Evolutionary conservation across 2,329 filamentous ascomycete genomes (phyloP), one percentile per base, ranked within the genome.

Genomic region (Alternaria gansuensis): DNA sequence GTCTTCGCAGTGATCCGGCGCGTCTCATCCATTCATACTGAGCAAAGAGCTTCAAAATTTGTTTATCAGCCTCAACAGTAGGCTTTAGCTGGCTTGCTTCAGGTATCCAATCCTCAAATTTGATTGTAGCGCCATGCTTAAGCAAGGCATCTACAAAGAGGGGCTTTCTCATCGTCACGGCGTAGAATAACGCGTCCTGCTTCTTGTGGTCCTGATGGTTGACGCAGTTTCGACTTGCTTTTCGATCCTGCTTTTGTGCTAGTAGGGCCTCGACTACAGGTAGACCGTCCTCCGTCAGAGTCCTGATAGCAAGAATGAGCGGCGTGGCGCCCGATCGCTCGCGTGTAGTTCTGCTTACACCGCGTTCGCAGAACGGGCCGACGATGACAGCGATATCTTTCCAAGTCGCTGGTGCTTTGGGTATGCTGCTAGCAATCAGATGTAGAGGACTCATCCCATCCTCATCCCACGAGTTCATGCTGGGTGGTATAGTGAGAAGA

Each of bases 361-460:
- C 72, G 33, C 65, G 65, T 39, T 72, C 68, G 45, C 74, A 76
- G 49, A 76, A 75, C 14, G 66, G 61, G 5, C 40, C 59, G 0
- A 57, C 62, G 11, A 69, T 65, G 21, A 57, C 45, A 13, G 70
- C 71, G 17, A 76, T 66, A 23, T 75, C 65, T 41, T 60, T 51
- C 73, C 74, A 76, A 2, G 64, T 68, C 4, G 62, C 59, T 2
- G 71, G 55, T 1, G 54, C 33, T 37, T 61, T 59, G 2, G 74
- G 74, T 10, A 26, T 64, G 54, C 65, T 72, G 34, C 51, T 66
- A 7, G 66, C 70, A 26, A 72, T 67, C 24, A 73, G 68, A 43
- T 76, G 74, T n/a, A 76, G 48, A n/a, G 73, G 71, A 23, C 69
- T 75, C 54, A 66, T 59, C 13, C 71, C 73, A 31, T 67, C 65